These are phyloP conservation scores for Penicillium nordicum DNA, from an alignment of 2,329 filamentous ascomycete genomes.

Conservation along the genomic window DNA sequence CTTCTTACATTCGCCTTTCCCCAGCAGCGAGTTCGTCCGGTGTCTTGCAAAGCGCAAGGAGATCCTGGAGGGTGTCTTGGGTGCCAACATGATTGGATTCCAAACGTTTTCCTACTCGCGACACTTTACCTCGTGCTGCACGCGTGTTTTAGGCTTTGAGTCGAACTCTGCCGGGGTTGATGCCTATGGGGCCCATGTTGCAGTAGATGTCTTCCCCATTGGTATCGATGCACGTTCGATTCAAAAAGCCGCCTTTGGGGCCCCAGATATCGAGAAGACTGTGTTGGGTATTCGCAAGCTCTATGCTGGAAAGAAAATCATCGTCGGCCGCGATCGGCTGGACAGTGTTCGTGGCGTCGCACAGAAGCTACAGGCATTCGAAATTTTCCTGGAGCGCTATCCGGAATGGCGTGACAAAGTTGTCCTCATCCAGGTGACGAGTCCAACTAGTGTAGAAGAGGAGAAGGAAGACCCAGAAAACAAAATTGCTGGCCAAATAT, in stretches of 20 bases:
- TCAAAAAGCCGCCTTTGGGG: slow-evolving; percentile 68
- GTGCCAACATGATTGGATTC: slow-evolving; percentile 90
- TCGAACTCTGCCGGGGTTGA: slow-evolving; percentile 82
- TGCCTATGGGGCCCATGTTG: slow-evolving; percentile 81
- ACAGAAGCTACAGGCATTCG: slow-evolving; percentile 94
- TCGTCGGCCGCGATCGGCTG: slow-evolving; percentile 89
- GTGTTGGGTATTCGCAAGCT: slow-evolving; percentile 68
- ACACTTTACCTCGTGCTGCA: slow-evolving; percentile 93
- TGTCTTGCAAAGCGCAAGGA: slow-evolving; percentile 87
- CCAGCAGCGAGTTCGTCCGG: slow-evolving; percentile 90
- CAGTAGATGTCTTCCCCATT: slow-evolving; percentile 90
- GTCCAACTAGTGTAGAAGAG: slow-evolving; percentile 75
- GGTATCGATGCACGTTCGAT: slow-evolving; percentile 86
- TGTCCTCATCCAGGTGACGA: slow-evolving; percentile 92
- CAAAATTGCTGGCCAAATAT: slow-evolving; percentile 83
- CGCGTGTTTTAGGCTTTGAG: slow-evolving; percentile 82
- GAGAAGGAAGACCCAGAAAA: slow-evolving; percentile 72
- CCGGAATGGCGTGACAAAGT: slow-evolving; percentile 91
- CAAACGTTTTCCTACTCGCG: slow-evolving; percentile 94
- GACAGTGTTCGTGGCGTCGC: slow-evolving; percentile 89
- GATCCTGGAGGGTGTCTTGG: slow-evolving; percentile 81
- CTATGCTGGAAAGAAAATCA: slow-evolving; percentile 88
- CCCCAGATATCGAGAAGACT: slow-evolving; percentile 67
- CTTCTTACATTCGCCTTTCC: slow-evolving; percentile 91
- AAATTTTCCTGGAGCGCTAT: slow-evolving; percentile 83